Conservation (phyloP, 164 flowering plant genomes). For the Buxus sempervirens region DNA sequence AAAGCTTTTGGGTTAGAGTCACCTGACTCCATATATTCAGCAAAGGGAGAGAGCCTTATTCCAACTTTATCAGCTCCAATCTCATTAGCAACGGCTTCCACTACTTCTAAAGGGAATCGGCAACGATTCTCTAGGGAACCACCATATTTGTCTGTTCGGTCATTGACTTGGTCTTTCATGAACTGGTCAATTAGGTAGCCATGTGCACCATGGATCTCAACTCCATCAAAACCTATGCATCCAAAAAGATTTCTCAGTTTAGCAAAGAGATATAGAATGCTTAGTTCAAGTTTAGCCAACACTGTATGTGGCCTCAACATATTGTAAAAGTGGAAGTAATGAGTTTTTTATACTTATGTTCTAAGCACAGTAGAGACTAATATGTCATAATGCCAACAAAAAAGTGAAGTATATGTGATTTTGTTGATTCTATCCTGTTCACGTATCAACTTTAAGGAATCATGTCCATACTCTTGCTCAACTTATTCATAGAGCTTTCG, state of each 20-base stretch:
- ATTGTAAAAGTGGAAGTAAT: no score
- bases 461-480: no score
- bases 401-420: no score
- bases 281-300: no score
- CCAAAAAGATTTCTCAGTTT: neutral
- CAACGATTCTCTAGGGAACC: constrained; percentile 54
- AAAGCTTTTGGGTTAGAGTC: constrained; percentile 55
- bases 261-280: neutral
- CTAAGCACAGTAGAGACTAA: no score
- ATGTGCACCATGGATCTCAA: constrained; percentile 64
- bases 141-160: constrained; percentile 55
- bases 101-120: constrained; percentile 47
- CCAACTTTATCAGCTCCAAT: constrained; percentile 59
- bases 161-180: constrained; percentile 57
- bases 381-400: no score
- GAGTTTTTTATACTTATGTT: no score
- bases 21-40: constrained; percentile 30
- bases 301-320: no score
- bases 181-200: constrained; percentile 64
- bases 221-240: constrained; percentile 52
- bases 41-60: constrained; percentile 53
- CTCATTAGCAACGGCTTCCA: constrained; percentile 48
- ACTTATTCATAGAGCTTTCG: no score
- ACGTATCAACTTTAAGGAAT: no score
- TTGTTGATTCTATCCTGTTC: no score